Percentiles rank a stretch among this genome's conserved stretches.
Evolutionary conservation across 768 basidiomycete genomes (phyloP).

Genomic region (Lactifluus piperatus): DNA sequence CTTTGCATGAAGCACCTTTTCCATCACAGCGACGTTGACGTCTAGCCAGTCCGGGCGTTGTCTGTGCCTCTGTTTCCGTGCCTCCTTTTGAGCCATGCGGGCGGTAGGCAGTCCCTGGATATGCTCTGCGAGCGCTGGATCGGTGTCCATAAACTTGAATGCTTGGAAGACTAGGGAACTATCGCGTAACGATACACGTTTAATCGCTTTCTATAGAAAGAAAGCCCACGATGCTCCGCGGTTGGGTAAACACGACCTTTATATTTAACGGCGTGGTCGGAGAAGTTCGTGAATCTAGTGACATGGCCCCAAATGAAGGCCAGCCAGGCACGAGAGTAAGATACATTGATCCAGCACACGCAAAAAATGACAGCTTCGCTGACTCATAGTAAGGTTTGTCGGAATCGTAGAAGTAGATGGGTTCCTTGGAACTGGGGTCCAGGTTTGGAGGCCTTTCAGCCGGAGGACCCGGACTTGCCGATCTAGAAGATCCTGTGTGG

Average conservation of each 20-base stretch:
- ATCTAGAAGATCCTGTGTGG: not conserved
- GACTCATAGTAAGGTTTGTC: constrained; percentile 13
- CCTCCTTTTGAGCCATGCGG: constrained; percentile 17
- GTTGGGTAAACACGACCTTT: constrained; percentile 9
- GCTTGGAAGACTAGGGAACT: constrained; percentile 17
- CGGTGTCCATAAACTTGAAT: constrained; percentile 9
- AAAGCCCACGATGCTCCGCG: constrained; percentile 18
- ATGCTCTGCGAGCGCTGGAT: constrained; percentile 5
- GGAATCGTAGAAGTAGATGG: constrained; percentile 12
- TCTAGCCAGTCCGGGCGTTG: constrained; percentile 16
- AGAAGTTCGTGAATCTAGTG: constrained; percentile 17
- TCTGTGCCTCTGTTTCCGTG: not conserved
- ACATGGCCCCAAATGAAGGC: not conserved
- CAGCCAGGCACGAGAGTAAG: not conserved
- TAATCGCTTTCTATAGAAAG: not conserved
- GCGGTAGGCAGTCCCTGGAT: constrained; percentile 14
- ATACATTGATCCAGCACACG: not conserved
- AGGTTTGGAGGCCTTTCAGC: not conserved
- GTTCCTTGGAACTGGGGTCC: not conserved
- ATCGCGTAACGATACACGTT: not conserved
- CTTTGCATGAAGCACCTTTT: constrained; percentile 32
- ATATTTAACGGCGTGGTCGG: constrained; percentile 10
- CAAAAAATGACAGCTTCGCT: not conserved
- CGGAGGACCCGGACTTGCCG: not conserved
- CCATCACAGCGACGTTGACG: constrained; percentile 25